A percentile compares a stretch with the other conserved stretches of the same genome.
Conservation (phyloP, 192 early-diverging fungal genomes). For the Geranomyces variabilis region DNA sequence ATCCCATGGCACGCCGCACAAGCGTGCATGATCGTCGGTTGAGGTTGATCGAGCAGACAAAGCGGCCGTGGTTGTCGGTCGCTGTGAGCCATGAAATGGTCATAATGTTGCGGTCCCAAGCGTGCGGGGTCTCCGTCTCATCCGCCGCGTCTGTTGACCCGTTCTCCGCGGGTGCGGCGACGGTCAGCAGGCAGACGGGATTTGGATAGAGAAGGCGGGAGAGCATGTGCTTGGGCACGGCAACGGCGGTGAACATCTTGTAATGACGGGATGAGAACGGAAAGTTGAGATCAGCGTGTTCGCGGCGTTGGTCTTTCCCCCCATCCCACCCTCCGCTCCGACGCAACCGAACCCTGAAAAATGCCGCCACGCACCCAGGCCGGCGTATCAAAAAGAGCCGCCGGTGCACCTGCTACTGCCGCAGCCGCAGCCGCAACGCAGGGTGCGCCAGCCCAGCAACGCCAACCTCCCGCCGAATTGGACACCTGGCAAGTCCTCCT, state of each 20-base stretch:
- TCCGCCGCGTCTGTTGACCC: background rate
- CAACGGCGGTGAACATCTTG: background rate
- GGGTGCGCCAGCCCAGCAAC: no score
- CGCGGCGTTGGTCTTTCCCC: no score
- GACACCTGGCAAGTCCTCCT: no score
- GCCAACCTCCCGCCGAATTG: no score
- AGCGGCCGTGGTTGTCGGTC: slow-evolving; percentile 46
- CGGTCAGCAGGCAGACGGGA: slow-evolving; percentile 47
- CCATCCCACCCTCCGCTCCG: no score
- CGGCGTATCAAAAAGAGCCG: no score
- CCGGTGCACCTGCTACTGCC: no score
- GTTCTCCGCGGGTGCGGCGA: background rate
- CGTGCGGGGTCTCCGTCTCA: background rate
- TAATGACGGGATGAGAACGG: no score
- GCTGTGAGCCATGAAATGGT: slow-evolving; percentile 48
- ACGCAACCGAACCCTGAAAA: no score
- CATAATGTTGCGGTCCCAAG: slow-evolving; percentile 42
- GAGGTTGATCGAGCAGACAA: slow-evolving; percentile 44
- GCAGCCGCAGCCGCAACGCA: no score
- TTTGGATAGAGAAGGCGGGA: slow-evolving; percentile 45
- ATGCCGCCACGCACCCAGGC: no score
- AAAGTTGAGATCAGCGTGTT: no score
- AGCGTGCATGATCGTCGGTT: slow-evolving; percentile 32
- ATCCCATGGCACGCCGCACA: slow-evolving; percentile 9
- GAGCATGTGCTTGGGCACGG: slow-evolving; percentile 38